Conservation (phyloP, 2,329 filamentous ascomycete genomes). For the Diplodia intermedia region DNA sequence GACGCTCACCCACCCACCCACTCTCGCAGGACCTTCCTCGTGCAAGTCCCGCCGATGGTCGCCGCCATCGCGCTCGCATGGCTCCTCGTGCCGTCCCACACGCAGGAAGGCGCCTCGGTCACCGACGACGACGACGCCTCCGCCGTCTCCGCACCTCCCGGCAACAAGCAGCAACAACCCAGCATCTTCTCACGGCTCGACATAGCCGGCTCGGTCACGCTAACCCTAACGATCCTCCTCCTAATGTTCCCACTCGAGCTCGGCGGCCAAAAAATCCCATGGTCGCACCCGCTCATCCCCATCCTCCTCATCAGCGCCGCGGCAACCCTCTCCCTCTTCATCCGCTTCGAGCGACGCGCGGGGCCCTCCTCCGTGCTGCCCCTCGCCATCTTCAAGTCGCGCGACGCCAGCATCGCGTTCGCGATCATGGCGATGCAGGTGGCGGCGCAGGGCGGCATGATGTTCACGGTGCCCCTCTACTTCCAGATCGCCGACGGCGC, state of each 20-base stretch:
- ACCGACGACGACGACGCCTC: neutral
- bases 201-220: constrained; percentile 61
- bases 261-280: constrained; percentile 49
- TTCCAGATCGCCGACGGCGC: constrained; percentile 68
- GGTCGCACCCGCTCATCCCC: constrained; percentile 47
- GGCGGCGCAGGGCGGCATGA: constrained; percentile 66
- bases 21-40: constrained; percentile 59
- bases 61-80: constrained; percentile 59
- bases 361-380: constrained; percentile 58
- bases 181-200: constrained; percentile 62
- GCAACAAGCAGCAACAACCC: neutral
- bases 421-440: constrained; percentile 61
- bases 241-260: constrained; percentile 58
- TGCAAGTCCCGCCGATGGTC: constrained; percentile 63
- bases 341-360: constrained; percentile 51
- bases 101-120: neutral
- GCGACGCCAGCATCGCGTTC: constrained; percentile 62
- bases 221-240: constrained; percentile 53
- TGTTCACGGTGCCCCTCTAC: constrained; percentile 72
- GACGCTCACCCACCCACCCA: neutral
- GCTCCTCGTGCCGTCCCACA: constrained; percentile 35
- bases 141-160: constrained; percentile 3
- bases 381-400: constrained; percentile 59
- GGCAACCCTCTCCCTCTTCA: too few relatives aligned
- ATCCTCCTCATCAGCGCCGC: constrained; percentile 44